Evolutionary conservation across 441 rosid genomes (phyloP), one percentile per base, ranked within the genome.

Genomic region (Breynia disticha): DNA sequence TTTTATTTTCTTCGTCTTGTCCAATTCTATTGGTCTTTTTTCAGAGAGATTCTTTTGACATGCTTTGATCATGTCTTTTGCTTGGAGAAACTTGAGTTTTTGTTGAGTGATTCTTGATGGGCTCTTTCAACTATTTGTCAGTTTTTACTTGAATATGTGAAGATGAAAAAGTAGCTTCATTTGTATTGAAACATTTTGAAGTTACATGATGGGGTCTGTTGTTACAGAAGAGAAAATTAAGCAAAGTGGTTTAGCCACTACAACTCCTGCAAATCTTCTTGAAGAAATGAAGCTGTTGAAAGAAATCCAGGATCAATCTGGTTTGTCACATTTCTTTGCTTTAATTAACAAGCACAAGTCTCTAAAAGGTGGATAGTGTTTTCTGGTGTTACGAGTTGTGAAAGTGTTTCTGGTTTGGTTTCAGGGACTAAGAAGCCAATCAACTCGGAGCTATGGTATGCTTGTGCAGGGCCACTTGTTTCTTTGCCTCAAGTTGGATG

Each of bases 381-480:
- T 53, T 35, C 1, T 32, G 11, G 19, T 16, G 19, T 51, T 24
- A 24, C n/a, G 16, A 10, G 20, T 19, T 19, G 20, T 50, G 35
- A 19, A 19, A 41, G 16, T 44, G 64, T 44, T 50, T 16, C 24
- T 63, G 63, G 55, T 24, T 61, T 66, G 52, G 48, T 69, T 62
- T 61, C 80, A 86, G 98, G 91, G 51, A 46, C 63, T 37, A 67
- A 91, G 48, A 91, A 79, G 79, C 64, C 78, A 11, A 82, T 91
- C 24, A 86, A 77, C 72, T 84, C 95, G 20, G 94, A 86, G 86
- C 75, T 91, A 39, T 91, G 98, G 98, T 86, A 91, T 59, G 95
- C 97, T 20, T 91, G 97, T 67, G 97, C 98, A n/a, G 98, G 98
- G 48, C 98, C 98, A 20, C 83, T 91, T 62, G 98, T 86, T 64